phyloP scores from a whole-genome alignment of 306 rosid species.

The Carpinus viminea region DNA sequence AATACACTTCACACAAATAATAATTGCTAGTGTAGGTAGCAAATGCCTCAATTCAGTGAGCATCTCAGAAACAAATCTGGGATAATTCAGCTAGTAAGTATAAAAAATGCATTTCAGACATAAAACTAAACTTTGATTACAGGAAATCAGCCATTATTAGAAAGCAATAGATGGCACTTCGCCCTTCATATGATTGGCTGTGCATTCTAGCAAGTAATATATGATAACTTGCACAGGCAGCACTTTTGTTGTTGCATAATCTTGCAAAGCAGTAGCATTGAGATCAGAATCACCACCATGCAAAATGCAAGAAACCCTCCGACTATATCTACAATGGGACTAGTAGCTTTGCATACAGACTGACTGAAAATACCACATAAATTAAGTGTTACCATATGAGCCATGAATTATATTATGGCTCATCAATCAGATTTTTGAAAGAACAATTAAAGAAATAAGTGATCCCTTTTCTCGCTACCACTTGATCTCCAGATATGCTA shows the following conservation, averaged over 20 bases:
- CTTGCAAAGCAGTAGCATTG: not conserved
- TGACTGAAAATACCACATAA: not conserved
- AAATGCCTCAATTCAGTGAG: not conserved
- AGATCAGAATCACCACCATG: not conserved
- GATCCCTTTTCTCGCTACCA: not conserved
- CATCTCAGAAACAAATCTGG: not conserved
- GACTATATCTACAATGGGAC: not conserved
- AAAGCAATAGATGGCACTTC: not conserved
- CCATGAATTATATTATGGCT: not conserved
- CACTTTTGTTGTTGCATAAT: not conserved
- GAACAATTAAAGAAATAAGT: not conserved
- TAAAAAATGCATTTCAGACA: not conserved
- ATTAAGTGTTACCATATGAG: not conserved
- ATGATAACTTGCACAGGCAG: not conserved
- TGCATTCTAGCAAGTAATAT: not conserved
- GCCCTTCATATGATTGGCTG: not conserved
- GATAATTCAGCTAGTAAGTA: not conserved
- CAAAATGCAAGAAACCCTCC: not conserved
- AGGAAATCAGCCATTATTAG: not conserved
- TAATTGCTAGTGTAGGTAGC: conserved; percentile 13
- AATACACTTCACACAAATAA: conserved; percentile 14
- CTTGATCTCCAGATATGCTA: not conserved
- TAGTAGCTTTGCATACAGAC: not conserved
- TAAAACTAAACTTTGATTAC: conserved; percentile 7
- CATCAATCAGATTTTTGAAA: not conserved